phyloP scores from a whole-genome alignment of 2,329 filamentous ascomycete species.

The Nemania diffusa region DNA sequence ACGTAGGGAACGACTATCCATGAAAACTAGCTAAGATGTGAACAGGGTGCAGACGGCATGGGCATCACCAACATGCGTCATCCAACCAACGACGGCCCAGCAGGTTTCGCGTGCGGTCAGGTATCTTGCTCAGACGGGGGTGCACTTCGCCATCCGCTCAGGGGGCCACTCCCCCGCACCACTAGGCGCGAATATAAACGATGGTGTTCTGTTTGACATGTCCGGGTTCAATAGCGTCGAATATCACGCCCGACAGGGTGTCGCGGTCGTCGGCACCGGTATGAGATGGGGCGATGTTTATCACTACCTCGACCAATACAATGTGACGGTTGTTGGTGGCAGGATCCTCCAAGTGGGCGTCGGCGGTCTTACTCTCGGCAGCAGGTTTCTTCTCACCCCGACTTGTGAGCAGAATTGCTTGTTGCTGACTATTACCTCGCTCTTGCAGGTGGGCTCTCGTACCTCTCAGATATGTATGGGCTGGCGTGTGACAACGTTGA shows the following conservation, averaged over 20 bases:
- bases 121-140: slow-evolving; percentile 31
- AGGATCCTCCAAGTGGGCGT: slow-evolving; percentile 44
- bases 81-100: slow-evolving; percentile 35
- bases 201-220: slow-evolving; percentile 42
- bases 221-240: slow-evolving; percentile 39
- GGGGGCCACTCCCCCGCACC: slow-evolving; percentile 42
- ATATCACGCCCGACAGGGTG: slow-evolving; percentile 36
- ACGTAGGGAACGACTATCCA: neutral
- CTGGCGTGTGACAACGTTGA: slow-evolving; percentile 44
- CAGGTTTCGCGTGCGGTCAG: slow-evolving; percentile 39
- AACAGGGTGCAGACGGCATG: slow-evolving; percentile 43
- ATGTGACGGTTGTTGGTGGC: slow-evolving; percentile 44
- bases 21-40: slow-evolving; percentile 6
- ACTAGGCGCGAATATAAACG: slow-evolving; percentile 41
- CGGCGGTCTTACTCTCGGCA: slow-evolving; percentile 43
- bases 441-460: slow-evolving; percentile 42
- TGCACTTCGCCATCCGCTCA: slow-evolving; percentile 42
- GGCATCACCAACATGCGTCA: slow-evolving; percentile 41
- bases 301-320: slow-evolving; percentile 39
- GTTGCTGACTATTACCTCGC: slow-evolving; percentile 27
- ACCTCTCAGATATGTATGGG: slow-evolving; percentile 41
- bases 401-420: neutral
- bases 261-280: slow-evolving; percentile 41
- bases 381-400: slow-evolving; percentile 24
- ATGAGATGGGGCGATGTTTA: slow-evolving; percentile 43